Evolutionary conservation across 352 stramenopile species (phyloP).

Genomic region (Globisporangium barbulae): DNA sequence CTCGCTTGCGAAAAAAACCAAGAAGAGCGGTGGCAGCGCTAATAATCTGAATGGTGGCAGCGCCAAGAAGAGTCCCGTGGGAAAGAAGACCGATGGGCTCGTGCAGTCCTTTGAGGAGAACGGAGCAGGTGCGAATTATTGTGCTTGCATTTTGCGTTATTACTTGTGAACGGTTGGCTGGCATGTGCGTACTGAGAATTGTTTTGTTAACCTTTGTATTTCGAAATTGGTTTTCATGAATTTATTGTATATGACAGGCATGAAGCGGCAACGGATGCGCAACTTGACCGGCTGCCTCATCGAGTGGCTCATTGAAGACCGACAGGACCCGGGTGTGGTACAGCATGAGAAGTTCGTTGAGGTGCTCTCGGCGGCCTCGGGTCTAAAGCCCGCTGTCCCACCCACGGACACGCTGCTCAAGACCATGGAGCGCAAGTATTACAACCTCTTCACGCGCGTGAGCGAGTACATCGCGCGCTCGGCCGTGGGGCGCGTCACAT

Average conservation of each 20-base stretch:
- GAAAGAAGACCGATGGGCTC: conserved; percentile 43
- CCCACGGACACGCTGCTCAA: conserved; percentile 57
- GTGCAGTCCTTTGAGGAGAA: conserved; percentile 54
- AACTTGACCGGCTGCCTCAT: conserved; percentile 60
- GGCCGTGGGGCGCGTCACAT: conserved; percentile 62
- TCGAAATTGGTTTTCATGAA: background rate
- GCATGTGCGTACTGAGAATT: background rate
- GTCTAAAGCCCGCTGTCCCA: conserved; percentile 48
- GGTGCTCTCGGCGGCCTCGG: conserved; percentile 40
- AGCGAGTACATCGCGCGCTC: conserved; percentile 77
- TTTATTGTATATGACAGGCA: conserved; percentile 21
- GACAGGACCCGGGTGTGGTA: conserved; percentile 59
- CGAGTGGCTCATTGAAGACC: conserved; percentile 77
- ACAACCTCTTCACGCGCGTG: conserved; percentile 59
- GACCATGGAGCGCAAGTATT: conserved; percentile 74
- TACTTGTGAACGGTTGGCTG: conserved; percentile 5
- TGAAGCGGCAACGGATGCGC: conserved; percentile 64
- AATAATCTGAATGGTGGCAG: conserved; percentile 17
- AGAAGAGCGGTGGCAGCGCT: conserved; percentile 30
- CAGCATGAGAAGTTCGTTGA: conserved; percentile 73
- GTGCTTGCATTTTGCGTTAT: conserved; percentile 4
- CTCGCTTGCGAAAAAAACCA: conserved; percentile 39
- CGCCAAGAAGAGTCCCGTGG: conserved; percentile 40
- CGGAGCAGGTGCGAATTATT: conserved; percentile 41
- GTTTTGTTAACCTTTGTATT: background rate